Evolutionary conservation across 768 basidiomycete species (phyloP).

Genomic region (Lactarius hengduanensis): DNA sequence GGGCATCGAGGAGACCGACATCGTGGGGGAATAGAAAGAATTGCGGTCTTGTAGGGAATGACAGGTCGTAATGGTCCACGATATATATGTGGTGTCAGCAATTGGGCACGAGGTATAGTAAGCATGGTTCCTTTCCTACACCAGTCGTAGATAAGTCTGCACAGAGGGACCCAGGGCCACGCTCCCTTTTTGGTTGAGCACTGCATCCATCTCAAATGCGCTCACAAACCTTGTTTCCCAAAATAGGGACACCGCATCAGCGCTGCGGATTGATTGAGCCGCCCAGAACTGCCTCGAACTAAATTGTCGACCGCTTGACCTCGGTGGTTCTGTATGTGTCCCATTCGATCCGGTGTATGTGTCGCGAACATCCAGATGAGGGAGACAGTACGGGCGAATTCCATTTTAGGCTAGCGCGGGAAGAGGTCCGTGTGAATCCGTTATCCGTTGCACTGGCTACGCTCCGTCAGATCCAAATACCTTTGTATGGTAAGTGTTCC

Average conservation of each 20-base stretch:
- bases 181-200: not conserved
- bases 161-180: not conserved
- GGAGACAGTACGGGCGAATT: not conserved
- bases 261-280: not conserved
- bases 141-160: not conserved
- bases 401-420: not conserved
- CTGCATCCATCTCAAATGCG: not conserved
- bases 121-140: not conserved
- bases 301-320: too few species aligned
- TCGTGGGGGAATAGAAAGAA: not conserved
- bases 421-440: not conserved
- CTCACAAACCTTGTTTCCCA: not conserved
- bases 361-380: not conserved
- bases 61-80: not conserved
- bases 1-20: not conserved
- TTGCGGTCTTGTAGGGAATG: not conserved
- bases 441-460: too few species aligned
- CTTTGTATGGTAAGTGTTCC: too few species aligned
- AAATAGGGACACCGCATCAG: not conserved
- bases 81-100: slow-evolving; percentile 15
- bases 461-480: too few species aligned
- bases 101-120: not conserved
- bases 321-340: too few species aligned
- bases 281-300: not conserved
- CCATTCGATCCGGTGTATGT: too few species aligned